These are phyloP conservation scores for Waltiozyma sp. DNA, from an alignment of 1,139 yeast species.

Conservation along the genomic window DNA sequence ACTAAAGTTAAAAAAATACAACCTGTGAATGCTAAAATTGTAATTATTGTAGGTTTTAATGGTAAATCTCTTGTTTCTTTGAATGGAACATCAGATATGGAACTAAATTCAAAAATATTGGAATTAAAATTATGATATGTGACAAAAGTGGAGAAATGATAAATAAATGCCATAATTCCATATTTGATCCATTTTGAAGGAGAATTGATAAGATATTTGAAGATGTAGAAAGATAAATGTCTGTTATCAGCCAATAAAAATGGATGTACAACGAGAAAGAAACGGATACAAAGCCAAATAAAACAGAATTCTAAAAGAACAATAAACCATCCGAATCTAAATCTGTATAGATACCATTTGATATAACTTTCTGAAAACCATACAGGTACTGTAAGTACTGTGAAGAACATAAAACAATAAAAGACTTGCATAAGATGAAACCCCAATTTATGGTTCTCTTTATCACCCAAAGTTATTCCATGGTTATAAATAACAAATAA, in stretches of 20 bases:
- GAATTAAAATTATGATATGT: constrained; percentile 27
- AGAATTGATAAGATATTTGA: constrained; percentile 43
- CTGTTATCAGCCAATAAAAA: constrained; percentile 89
- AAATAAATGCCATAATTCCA: constrained; percentile 46
- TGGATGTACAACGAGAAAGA: constrained; percentile 74
- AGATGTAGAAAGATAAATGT: constrained; percentile 82
- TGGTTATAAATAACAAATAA: constrained; percentile 53
- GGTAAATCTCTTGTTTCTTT: constrained; percentile 25
- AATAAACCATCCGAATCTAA: constrained; percentile 18
- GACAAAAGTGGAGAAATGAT: constrained; percentile 57
- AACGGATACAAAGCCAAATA: constrained; percentile 40
- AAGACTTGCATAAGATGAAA: constrained; percentile 73
- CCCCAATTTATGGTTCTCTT: constrained; percentile 66
- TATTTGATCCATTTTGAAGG: constrained; percentile 23
- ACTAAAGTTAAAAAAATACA: constrained; percentile 54
- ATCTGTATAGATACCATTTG: constrained; percentile 24
- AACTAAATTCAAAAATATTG: constrained; percentile 24
- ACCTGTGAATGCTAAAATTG: constrained; percentile 35
- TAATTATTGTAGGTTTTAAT: constrained; percentile 28
- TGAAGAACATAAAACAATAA: constrained; percentile 58
- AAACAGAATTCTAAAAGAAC: constrained; percentile 22
- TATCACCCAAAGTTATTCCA: constrained; percentile 78
- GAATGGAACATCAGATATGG: constrained; percentile 24
- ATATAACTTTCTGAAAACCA: constrained; percentile 41
- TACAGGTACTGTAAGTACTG: constrained; percentile 56